Evolutionary conservation across 225 moss, liverwort and hornwort species (phyloP).

Genomic region (Rhytidiadelphus loreus): DNA sequence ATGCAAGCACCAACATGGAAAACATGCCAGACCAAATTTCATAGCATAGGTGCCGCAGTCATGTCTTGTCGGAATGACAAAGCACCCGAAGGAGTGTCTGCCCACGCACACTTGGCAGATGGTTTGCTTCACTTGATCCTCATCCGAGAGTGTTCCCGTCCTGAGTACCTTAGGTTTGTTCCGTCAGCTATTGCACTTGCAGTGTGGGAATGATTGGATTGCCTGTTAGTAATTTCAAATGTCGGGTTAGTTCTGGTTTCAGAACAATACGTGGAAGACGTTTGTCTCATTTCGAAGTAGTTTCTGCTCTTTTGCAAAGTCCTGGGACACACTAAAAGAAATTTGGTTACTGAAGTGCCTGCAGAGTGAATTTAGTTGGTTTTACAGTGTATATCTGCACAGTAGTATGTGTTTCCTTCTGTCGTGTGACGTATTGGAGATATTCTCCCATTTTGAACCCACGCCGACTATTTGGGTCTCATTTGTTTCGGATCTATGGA

Average conservation of each 20-base stretch:
- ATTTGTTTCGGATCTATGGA: not conserved
- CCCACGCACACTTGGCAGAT: constrained; percentile 91
- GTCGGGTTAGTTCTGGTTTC: not conserved
- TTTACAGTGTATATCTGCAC: not conserved
- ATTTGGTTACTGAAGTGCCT: not conserved
- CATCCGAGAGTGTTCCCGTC: constrained; percentile 75
- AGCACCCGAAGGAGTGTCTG: constrained; percentile 82
- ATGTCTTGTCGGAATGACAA: constrained; percentile 99
- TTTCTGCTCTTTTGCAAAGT: not conserved
- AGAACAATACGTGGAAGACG: not conserved
- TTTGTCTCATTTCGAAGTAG: not conserved
- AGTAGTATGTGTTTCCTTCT: not conserved
- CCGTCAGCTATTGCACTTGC: not conserved
- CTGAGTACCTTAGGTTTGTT: constrained; percentile 64
- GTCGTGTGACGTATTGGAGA: not conserved
- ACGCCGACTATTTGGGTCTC: not conserved
- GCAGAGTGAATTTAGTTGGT: not conserved
- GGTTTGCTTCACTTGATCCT: constrained; percentile 92
- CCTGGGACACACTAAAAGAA: not conserved
- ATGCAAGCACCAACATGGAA: constrained; percentile 49
- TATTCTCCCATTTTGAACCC: not conserved
- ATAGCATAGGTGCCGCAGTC: constrained; percentile 85
- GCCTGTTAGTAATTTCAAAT: not conserved
- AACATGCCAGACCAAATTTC: constrained; percentile 55
- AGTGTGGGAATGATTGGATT: not conserved